Base-by-base conservation (phyloP, 176 grass and related monocot genomes). In the Bolboschoenus planiculmis region DNA sequence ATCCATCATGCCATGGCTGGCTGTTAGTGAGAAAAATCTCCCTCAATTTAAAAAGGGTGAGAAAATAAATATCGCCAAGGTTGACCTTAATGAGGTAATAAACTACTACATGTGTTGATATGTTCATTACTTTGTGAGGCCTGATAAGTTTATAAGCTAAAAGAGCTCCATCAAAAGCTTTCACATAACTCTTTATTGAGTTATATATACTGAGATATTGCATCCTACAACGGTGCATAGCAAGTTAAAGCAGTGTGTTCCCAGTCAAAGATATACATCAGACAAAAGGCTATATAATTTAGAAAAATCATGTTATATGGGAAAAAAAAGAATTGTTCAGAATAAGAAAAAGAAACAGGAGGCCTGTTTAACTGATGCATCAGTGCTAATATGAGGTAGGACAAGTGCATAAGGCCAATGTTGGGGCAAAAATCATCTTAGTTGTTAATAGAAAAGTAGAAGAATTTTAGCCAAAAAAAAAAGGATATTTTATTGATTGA, bases 1-100 rank as follows among this genome's bases (percentile, higher is more conserved):
- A 30, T 94, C 92, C 78, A 94, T 97, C 67, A 97, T 97, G 95
- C 92, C 95, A 74, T 97, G 95, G 95, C 56, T 97, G 46, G 87
- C 90, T 87, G 88, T 94, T 53, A 86, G 83, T 90, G 92, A 94
- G 85, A 92, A 85, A 84, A 92, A 71, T 85, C 78, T 97, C 77
- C 92, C 95, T 77, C 78, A 85, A 79, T 97, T 94, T 77, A 86
- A 78, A 65, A 91, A 90, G 39, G 92, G 87, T 0, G 92, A 97
- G 20, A 77, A 62, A 36, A 70, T 97, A 51, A 89, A 10, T 78
- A 91, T 94, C 74, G 63, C 89, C 74, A 97, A 97, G 80, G 88
- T 94, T 81, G 95, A 94, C 57, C 83, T 97, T 81, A 87, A 89
- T 84, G 90, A 97, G 92, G 95, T 97, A 92, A 73, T 83, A 63